Evolutionary conservation across 768 basidiomycete genomes (phyloP).

Genomic region (Podaxis pistillaris): DNA sequence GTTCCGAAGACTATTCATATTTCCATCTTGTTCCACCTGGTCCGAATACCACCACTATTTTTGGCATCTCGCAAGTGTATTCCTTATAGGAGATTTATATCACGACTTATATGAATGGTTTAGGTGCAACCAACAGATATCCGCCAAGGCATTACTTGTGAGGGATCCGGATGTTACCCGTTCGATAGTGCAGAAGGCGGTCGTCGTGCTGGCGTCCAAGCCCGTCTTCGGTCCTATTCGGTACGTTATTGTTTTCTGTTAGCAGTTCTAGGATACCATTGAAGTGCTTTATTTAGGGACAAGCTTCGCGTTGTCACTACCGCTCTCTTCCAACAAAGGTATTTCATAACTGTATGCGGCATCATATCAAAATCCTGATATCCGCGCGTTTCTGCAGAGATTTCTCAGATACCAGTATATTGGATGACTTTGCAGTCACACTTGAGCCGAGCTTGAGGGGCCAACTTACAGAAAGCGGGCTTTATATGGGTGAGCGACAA

Average conservation of each 20-base stretch:
- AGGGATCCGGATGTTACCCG: slow-evolving; percentile 87
- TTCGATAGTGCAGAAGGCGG: slow-evolving; percentile 96
- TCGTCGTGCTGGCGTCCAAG: slow-evolving; percentile 88
- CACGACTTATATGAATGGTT: slow-evolving; percentile 11
- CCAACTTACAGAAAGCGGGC: slow-evolving; percentile 86
- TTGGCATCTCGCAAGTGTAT: slow-evolving; percentile 88
- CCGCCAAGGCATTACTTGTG: slow-evolving; percentile 72
- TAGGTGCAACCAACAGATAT: slow-evolving; percentile 95
- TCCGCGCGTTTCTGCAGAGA: slow-evolving; percentile 46
- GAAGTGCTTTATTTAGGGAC: slow-evolving; percentile 48
- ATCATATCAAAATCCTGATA: neutral
- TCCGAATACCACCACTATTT: slow-evolving; percentile 75
- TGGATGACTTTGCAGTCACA: slow-evolving; percentile 83
- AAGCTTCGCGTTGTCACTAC: slow-evolving; percentile 93
- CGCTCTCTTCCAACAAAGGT: slow-evolving; percentile 86
- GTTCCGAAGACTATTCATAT: slow-evolving; percentile 93
- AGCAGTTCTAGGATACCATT: neutral
- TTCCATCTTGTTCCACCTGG: slow-evolving; percentile 85
- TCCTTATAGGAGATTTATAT: neutral
- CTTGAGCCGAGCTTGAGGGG: slow-evolving; percentile 73
- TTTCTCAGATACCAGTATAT: slow-evolving; percentile 81
- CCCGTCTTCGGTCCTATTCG: slow-evolving; percentile 94
- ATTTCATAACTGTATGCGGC: neutral
- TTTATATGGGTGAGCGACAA: slow-evolving; percentile 83
- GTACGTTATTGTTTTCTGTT: slow-evolving; percentile 31